Conservation (phyloP, 2,329 filamentous ascomycete species). For the Fusarium guadeloupense region DNA sequence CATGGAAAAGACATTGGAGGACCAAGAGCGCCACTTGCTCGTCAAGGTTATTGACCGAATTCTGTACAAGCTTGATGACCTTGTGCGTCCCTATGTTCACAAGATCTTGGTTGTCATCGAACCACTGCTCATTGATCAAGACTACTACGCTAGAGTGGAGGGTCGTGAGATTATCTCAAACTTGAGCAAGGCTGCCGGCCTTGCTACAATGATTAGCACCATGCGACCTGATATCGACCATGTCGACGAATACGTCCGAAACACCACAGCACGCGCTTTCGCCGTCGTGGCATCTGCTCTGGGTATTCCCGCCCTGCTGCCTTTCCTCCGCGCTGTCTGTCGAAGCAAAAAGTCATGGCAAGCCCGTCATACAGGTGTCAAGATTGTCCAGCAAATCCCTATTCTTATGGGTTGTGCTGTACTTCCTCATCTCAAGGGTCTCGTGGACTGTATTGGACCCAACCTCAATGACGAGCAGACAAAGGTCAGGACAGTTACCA, state of each 20-base stretch:
- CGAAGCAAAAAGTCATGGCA: slow-evolving; percentile 99
- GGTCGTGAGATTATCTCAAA: slow-evolving; percentile 99
- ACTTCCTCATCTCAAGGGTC: slow-evolving; percentile 90
- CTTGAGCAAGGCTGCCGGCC: slow-evolving; percentile 92
- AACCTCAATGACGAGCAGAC: slow-evolving; percentile 98
- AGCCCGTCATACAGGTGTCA: slow-evolving; percentile 95
- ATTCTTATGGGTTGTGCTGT: slow-evolving; percentile 99
- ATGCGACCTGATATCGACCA: slow-evolving; percentile 99
- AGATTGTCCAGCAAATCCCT: slow-evolving; percentile 98
- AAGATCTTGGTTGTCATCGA: slow-evolving; percentile 99
- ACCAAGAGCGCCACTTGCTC: slow-evolving; percentile 95
- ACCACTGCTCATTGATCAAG: slow-evolving; percentile 97
- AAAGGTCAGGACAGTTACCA: slow-evolving; percentile 96
- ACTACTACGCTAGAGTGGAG: slow-evolving; percentile 98
- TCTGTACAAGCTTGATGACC: slow-evolving; percentile 96
- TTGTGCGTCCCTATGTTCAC: slow-evolving; percentile 95
- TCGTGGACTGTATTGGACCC: slow-evolving; percentile 95
- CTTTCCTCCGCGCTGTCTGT: slow-evolving; percentile 94
- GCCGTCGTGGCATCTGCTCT: slow-evolving; percentile 96
- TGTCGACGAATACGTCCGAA: slow-evolving; percentile 96
- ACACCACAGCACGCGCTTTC: slow-evolving; percentile 96
- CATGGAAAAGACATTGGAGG: slow-evolving; percentile 98
- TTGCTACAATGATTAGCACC: slow-evolving; percentile 98
- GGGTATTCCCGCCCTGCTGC: slow-evolving; percentile 92
- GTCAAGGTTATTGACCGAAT: slow-evolving; percentile 99